Evolutionary conservation across 2,329 filamentous ascomycete species (phyloP).

Genomic region (Talaromyces atroroseus): DNA sequence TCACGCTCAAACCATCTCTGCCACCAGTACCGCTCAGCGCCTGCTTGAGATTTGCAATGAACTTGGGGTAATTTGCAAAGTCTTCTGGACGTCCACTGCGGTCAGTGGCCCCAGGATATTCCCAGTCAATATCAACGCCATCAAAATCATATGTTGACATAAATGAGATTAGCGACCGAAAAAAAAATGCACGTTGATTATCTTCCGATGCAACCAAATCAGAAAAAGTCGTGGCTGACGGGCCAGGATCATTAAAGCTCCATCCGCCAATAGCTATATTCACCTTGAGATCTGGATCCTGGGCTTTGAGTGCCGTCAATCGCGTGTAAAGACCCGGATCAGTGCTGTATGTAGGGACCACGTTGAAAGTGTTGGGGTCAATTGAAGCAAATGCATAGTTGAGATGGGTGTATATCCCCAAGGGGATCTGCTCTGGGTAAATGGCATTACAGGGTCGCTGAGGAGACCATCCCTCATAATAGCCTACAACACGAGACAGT

Average conservation of each 20-base stretch:
- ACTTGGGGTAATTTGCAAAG: conserved; percentile 5
- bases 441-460: neutral
- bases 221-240: neutral
- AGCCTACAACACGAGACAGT: conserved; percentile 22
- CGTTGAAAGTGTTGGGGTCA: conserved; percentile 26
- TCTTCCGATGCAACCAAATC: conserved; percentile 14
- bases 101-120: conserved; percentile 9
- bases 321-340: conserved; percentile 16
- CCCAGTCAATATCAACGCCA: conserved; percentile 20
- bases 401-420: neutral
- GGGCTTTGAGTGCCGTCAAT: conserved; percentile 29
- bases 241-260: conserved; percentile 11
- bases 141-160: conserved; percentile 18
- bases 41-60: neutral
- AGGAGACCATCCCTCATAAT: conserved; percentile 27
- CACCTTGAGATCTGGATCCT: conserved; percentile 22
- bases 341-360: conserved; percentile 20
- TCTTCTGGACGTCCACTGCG: conserved; percentile 7
- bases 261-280: conserved; percentile 23
- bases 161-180: conserved; percentile 16
- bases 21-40: neutral
- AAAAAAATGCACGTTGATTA: conserved; percentile 31
- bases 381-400: conserved; percentile 36
- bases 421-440: neutral
- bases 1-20: conserved; percentile 5